Base-by-base conservation (phyloP, 2,329 filamentous ascomycete species). In the Ustilaginoidea virens region DNA sequence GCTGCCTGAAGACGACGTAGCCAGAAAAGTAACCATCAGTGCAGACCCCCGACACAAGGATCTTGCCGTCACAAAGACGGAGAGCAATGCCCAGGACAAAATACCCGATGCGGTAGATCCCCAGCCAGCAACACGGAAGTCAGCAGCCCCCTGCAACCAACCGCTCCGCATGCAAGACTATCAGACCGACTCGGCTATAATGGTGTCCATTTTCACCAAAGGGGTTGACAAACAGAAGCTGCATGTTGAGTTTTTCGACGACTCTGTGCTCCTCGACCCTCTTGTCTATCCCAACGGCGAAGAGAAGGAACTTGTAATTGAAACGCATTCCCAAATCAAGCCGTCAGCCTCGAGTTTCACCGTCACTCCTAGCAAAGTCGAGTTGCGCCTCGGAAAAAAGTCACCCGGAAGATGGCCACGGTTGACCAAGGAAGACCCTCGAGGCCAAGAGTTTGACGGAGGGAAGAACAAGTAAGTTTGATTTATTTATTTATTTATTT, bases 331-430 rank as follows among this genome's bases (percentile, higher is more conserved):
- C 10, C 48, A 64, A 7, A 73, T 92, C 41, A 66, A 80, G 29
- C 52, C 69, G 0, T 43, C 61, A 2, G 52, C 62, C 18, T 82
- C 72, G 13, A 75, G 62, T 25, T 69, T 60, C 39, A 66, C 61
- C 1, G 67, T 92, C 30, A 76, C 79, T 23, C 63, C 77, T 2
- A 82, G 74, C 44, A 93, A 93, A 49, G 64, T 92, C 30, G 85
- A 92, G 49, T 58, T 93, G 21, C 66, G 59, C 8, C 63, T 93
- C 11, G 64, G 63, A 35, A 93, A 93, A 51, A 58, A 63, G 23
- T 61, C 51, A 1, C 51, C 67, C 0, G 77, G 75, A 5, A 86
- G 81, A 47, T 90, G 82, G 82, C 51, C 62, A 0, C 35, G 42
- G 17, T 30, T 55, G 5, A 40, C 38, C 32, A 41, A 35, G 28